Evolutionary conservation across 2,329 filamentous ascomycete genomes (phyloP).

Genomic region (Nigrograna mackinnonii): DNA sequence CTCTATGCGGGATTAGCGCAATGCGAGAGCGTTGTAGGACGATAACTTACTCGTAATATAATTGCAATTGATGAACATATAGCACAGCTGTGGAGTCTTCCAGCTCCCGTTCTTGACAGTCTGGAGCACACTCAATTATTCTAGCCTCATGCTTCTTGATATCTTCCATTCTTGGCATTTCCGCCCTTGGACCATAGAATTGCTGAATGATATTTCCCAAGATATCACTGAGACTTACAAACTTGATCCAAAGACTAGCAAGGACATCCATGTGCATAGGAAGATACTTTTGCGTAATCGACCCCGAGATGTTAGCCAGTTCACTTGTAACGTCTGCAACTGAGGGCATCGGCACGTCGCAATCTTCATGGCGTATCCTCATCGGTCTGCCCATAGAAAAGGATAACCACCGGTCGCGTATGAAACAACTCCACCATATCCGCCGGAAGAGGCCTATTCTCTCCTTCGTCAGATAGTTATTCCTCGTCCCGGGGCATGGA

Average conservation of each 20-base stretch:
- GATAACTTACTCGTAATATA: conserved; percentile 1
- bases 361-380: neutral
- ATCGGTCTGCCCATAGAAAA: conserved; percentile 1
- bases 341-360: neutral
- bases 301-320: neutral
- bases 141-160: neutral
- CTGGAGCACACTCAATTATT: neutral
- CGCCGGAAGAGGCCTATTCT: neutral
- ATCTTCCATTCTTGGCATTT: neutral
- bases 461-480: neutral
- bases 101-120: neutral
- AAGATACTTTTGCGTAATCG: neutral
- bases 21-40: neutral
- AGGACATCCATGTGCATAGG: neutral
- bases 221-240: neutral
- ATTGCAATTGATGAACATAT: neutral
- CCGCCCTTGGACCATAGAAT: neutral
- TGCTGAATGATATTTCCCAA: neutral
- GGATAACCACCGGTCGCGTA: conserved; percentile 1
- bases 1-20: no score
- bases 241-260: neutral
- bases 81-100: neutral
- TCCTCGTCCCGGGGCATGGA: neutral
- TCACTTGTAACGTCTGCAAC: neutral
- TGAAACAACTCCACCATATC: conserved; percentile 2